Evolutionary conservation across 805 yeast species (phyloP).

Genomic region (Cyberlindnera bimundalis): DNA sequence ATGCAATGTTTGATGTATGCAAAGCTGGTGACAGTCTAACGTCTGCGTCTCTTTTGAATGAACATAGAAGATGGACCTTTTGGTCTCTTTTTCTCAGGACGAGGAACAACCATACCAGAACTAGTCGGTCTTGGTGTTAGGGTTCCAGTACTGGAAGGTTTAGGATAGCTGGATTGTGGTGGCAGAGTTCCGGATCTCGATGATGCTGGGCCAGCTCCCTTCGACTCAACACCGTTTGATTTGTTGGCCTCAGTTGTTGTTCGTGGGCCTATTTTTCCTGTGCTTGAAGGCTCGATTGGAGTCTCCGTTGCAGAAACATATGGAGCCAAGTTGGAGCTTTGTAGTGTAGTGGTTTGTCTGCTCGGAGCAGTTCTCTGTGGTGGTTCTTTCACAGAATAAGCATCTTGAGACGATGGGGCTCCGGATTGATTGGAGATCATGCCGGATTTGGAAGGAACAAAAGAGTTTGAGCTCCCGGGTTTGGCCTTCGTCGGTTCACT

Average conservation of each 20-base stretch:
- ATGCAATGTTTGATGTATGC: not conserved
- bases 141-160: slow-evolving; percentile 8
- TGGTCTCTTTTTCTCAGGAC: slow-evolving; percentile 5
- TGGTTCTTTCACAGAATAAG: slow-evolving; percentile 1
- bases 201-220: not conserved
- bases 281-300: too few relatives aligned
- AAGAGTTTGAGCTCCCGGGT: too few relatives aligned
- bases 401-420: not conserved
- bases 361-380: not conserved
- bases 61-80: not conserved
- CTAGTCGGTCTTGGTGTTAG: slow-evolving; percentile 4
- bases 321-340: too few relatives aligned
- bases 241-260: not conserved
- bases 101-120: slow-evolving; percentile 4
- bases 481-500: too few relatives aligned
- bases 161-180: slow-evolving; percentile 8
- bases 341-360: too few relatives aligned
- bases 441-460: slow-evolving; percentile 2
- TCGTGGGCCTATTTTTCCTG: too few relatives aligned
- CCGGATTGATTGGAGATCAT: not conserved
- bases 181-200: slow-evolving; percentile 20
- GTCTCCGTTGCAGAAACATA: too few relatives aligned
- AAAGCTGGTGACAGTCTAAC: not conserved
- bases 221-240: not conserved
- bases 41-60: slow-evolving; percentile 6